Base-by-base conservation (phyloP, 2,329 filamentous ascomycete genomes). In the Apiospora hydei region DNA sequence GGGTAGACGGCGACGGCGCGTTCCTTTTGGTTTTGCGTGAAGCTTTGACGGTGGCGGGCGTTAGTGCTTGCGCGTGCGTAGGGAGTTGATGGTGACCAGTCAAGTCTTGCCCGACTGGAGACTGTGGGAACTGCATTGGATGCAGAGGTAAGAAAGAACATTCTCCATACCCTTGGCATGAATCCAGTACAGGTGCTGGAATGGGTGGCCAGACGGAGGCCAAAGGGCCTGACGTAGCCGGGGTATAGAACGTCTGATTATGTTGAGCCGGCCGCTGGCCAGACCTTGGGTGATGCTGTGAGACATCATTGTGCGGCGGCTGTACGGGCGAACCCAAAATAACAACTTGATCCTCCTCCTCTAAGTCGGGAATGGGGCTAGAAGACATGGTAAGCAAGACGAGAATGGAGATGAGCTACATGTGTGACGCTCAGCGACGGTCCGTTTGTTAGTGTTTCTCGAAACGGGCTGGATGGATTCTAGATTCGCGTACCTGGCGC, bases 381-480 rank as follows among this genome's bases (percentile, higher is more conserved):
- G 53, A 38, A 61, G 53, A 61, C 53, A 61, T 61, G 53, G 30
- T 30, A 61, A 61, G 18, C 53, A 61, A 34, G 30, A 5, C 51
- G 5, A 53, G 14, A 30, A 16, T 53, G 10, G 13, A 26, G 7
- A 13, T 11, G 51, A 18, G 51, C 14, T 38, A 38, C 30, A 61
- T 38, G 53, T 38, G 53, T 38, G 53, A 18, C 30, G 26, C 51
- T 16, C 51, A 5, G 51, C 51, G 51, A 34, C 30, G 26, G 26
- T 34, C 51, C 26, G 34, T 34, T 34, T 16, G 51, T 34, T 34
- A 34, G 1, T 57, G 26, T 14, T 26, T 53, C 24, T 53, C 51
- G 51, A 30, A 26, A 26, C 13, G 24, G 24, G n/a, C 8, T 24
- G 11, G 49, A 30, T 30, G 26, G 49, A 24, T 26, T 57, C 26